Percentiles rank a stretch among this genome's conserved stretches.
Conservation (phyloP, 1,284 basidiomycete species). For the Hemileia vastatrix region DNA sequence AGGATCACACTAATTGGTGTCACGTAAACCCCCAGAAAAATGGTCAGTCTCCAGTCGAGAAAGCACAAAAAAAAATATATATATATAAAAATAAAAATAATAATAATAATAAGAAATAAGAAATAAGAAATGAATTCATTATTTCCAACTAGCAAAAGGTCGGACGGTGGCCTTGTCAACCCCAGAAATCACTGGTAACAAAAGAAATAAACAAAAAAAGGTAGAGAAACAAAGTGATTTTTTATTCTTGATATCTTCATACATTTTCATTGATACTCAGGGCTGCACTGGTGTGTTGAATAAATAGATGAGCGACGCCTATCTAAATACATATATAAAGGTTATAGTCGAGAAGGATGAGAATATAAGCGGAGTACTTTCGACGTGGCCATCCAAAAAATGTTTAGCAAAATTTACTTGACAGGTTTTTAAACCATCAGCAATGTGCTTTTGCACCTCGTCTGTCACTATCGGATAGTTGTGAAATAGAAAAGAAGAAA, state of each 20-base stretch:
- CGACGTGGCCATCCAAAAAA: neutral
- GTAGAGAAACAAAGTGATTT: neutral
- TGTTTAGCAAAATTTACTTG: slow-evolving; percentile 8
- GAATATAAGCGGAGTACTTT: neutral
- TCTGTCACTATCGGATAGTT: slow-evolving; percentile 21
- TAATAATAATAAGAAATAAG: too few species aligned
- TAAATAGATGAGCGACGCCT: slow-evolving; percentile 33
- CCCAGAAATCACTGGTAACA: too few species aligned
- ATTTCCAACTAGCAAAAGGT: too few species aligned
- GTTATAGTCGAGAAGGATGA: neutral
- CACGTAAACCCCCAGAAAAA: too few species aligned
- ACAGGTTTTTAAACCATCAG: slow-evolving; percentile 21
- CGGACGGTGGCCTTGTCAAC: too few species aligned
- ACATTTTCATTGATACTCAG: slow-evolving; percentile 43
- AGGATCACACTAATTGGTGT: slow-evolving; percentile 14
- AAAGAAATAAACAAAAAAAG: too few species aligned
- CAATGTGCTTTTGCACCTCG: slow-evolving; percentile 14
- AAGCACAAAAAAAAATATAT: too few species aligned
- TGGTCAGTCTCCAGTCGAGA: too few species aligned
- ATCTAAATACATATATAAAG: slow-evolving; percentile 10
- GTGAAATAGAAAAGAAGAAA: too few species aligned
- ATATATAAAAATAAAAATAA: too few species aligned
- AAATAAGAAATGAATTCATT: too few species aligned
- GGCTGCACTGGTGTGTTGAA: slow-evolving; percentile 44
- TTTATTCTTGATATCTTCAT: neutral